phyloP scores from a whole-genome alignment of 768 basidiomycete genomes.

The Antrodiella citrinella region DNA sequence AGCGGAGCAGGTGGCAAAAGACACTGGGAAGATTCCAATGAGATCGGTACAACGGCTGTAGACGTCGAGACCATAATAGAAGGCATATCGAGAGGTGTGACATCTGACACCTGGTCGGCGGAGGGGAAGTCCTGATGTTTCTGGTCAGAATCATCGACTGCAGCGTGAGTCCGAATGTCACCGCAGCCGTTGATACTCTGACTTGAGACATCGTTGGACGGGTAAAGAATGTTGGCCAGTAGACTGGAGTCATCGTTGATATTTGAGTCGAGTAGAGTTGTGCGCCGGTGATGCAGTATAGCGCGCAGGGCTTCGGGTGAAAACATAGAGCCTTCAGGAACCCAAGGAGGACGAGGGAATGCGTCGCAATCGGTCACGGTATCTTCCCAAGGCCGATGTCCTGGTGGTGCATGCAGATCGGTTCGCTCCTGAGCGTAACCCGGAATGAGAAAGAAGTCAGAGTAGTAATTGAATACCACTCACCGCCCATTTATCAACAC shows the following conservation, averaged over 20 bases:
- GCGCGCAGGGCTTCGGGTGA: slow-evolving; percentile 13
- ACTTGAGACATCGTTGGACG: not conserved
- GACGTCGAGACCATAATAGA: slow-evolving; percentile 28
- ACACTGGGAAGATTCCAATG: slow-evolving; percentile 21
- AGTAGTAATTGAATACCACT: slow-evolving; percentile 9
- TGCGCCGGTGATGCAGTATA: slow-evolving; percentile 1
- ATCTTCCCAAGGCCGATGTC: slow-evolving; percentile 22
- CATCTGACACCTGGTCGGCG: not conserved
- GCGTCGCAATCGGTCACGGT: slow-evolving; percentile 14
- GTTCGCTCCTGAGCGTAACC: not conserved
- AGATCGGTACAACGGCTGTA: slow-evolving; percentile 17
- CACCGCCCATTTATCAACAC: slow-evolving; percentile 28
- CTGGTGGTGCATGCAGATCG: slow-evolving; percentile 13
- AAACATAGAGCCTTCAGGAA: slow-evolving; percentile 24
- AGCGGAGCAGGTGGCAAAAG: slow-evolving; percentile 19
- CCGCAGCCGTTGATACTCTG: not conserved
- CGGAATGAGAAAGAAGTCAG: not conserved
- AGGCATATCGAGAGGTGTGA: slow-evolving; percentile 14
- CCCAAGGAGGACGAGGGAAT: slow-evolving; percentile 17
- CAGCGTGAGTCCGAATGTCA: not conserved
- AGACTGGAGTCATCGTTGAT: not conserved
- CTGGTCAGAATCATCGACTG: not conserved
- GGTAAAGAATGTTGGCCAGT: not conserved
- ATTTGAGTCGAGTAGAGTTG: not conserved
- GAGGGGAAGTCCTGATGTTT: not conserved